Conservation (phyloP, 148 eudicot species). For the Linanthus parryae region DNA sequence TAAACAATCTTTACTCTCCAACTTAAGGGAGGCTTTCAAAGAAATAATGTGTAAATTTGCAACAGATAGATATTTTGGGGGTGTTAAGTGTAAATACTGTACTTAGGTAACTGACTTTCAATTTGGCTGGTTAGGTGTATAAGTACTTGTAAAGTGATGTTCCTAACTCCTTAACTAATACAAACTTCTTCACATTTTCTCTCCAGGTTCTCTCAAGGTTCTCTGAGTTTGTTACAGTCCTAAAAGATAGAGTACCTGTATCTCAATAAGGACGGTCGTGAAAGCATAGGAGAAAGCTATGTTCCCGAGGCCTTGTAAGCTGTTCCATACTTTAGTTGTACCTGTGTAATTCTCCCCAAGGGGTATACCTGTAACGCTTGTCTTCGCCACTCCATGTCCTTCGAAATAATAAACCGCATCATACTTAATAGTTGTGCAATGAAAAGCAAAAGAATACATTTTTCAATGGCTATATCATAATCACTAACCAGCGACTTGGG, state of each 20-base stretch:
- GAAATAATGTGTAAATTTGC: too few species aligned
- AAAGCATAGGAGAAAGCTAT: conserved; percentile 13
- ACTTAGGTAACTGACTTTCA: too few species aligned
- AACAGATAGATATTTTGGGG: too few species aligned
- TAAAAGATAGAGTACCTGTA: conserved; percentile 8
- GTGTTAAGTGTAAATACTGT: too few species aligned
- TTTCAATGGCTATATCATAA: not conserved
- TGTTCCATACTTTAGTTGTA: conserved; percentile 3
- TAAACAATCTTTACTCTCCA: too few species aligned
- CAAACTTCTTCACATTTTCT: too few species aligned
- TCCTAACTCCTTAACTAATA: too few species aligned
- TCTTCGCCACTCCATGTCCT: conserved; percentile 35
- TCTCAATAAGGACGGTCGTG: conserved; percentile 7
- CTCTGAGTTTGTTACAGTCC: too few species aligned
- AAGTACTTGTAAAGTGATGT: too few species aligned
- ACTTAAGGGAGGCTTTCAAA: too few species aligned
- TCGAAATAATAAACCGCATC: not conserved
- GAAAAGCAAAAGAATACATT: not conserved
- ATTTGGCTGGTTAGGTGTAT: too few species aligned
- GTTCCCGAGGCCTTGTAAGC: conserved; percentile 8
- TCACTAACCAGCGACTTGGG: conserved; percentile 51
- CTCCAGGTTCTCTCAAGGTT: too few species aligned
- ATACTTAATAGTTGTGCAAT: not conserved
- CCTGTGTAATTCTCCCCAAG: conserved; percentile 59
- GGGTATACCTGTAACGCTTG: conserved; percentile 54